Percentiles rank a stretch among this genome's conserved stretches.
Evolutionary conservation across 2,329 filamentous ascomycete genomes (phyloP).

Genomic region (Phialophora tarda): DNA sequence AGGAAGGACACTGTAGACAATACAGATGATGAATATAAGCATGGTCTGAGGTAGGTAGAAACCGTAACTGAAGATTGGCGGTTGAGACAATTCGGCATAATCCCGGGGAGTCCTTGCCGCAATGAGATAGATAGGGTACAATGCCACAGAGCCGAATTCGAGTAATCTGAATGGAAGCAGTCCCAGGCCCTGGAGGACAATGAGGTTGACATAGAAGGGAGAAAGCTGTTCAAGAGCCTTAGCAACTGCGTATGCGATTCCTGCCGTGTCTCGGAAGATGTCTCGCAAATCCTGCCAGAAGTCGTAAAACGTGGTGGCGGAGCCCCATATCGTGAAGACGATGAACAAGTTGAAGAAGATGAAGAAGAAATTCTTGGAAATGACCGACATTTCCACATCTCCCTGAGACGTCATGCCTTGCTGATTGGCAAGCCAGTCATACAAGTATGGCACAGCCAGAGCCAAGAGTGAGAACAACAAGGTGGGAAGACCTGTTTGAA

Average conservation of each 20-base stretch:
- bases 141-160: slow-evolving; percentile 81
- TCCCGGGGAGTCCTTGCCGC: slow-evolving; percentile 87
- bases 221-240: slow-evolving; percentile 74
- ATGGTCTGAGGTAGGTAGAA: slow-evolving; percentile 94
- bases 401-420: slow-evolving; percentile 96
- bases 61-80: slow-evolving; percentile 90
- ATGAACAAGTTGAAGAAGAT: slow-evolving; percentile 99
- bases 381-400: slow-evolving; percentile 90
- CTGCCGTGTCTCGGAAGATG: slow-evolving; percentile 76
- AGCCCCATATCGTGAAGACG: slow-evolving; percentile 86
- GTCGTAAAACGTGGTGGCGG: slow-evolving; percentile 74
- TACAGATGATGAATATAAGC: slow-evolving; percentile 90
- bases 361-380: slow-evolving; percentile 99
- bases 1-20: slow-evolving; percentile 88
- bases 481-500: slow-evolving; percentile 88
- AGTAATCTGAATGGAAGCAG: slow-evolving; percentile 90
- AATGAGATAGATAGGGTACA: slow-evolving; percentile 81
- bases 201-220: slow-evolving; percentile 89
- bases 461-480: slow-evolving; percentile 85
- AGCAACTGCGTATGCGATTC: slow-evolving; percentile 77
- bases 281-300: slow-evolving; percentile 70
- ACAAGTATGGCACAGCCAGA: slow-evolving; percentile 87
- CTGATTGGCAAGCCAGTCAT: slow-evolving; percentile 86
- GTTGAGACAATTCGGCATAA: slow-evolving; percentile 78
- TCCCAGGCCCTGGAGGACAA: slow-evolving; percentile 91